phyloP scores from a whole-genome alignment of 2,329 filamentous ascomycete species.

The Rutstroemia sp. region DNA sequence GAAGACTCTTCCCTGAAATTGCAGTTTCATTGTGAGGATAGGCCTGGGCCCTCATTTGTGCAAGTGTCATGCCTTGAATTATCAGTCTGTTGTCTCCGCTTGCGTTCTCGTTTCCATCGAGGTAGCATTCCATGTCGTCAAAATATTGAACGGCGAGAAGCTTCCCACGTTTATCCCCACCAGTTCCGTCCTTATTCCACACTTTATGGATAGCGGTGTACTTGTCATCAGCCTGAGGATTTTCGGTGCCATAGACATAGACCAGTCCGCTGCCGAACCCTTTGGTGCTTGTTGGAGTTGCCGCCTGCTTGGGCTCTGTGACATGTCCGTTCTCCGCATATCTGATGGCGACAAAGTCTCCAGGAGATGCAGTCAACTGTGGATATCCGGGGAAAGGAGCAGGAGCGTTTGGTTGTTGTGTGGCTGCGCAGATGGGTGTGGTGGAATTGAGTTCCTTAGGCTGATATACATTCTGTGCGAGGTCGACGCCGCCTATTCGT shows the following conservation, averaged over 20 bases:
- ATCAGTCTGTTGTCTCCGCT: background rate
- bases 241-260: constrained; percentile 63
- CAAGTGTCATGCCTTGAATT: background rate
- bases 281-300: constrained; percentile 33
- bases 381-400: constrained; percentile 10
- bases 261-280: constrained; percentile 62
- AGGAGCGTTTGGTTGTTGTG: constrained; percentile 38
- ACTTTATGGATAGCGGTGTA: constrained; percentile 60
- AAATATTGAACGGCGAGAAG: constrained; percentile 74
- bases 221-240: constrained; percentile 42
- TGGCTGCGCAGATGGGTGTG: background rate
- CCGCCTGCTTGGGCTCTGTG: constrained; percentile 45
- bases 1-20: constrained; percentile 46
- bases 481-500: constrained; percentile 48
- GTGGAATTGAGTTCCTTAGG: too few relatives aligned
- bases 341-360: constrained; percentile 57
- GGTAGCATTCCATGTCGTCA: constrained; percentile 84
- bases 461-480: constrained; percentile 41
- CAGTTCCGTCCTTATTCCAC: constrained; percentile 75
- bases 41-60: constrained; percentile 44
- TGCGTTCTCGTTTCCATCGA: constrained; percentile 23
- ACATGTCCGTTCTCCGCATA: constrained; percentile 76
- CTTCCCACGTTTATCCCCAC: constrained; percentile 69
- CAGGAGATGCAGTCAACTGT: constrained; percentile 39
- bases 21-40: constrained; percentile 43